Evolutionary conservation across 495 filamentous ascomycete species (phyloP).

Genomic region (Podospora sp.): DNA sequence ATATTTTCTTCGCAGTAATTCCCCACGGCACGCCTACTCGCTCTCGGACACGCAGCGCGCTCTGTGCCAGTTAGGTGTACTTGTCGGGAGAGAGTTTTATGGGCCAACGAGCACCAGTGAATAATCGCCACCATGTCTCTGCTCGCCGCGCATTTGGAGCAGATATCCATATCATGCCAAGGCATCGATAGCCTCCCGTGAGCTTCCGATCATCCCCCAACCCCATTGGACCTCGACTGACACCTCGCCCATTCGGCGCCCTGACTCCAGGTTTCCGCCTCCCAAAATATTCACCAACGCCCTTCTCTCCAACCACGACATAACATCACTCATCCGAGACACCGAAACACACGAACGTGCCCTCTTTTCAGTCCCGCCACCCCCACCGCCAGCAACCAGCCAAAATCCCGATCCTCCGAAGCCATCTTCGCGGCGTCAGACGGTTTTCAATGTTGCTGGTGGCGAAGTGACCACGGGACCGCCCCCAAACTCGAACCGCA

Average conservation of each 20-base stretch:
- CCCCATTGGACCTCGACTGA: constrained; percentile 16
- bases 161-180: constrained; percentile 79
- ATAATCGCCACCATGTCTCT: constrained; percentile 60
- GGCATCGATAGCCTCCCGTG: constrained; percentile 85
- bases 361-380: constrained; percentile 84
- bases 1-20: not conserved
- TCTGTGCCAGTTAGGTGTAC: not conserved
- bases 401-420: constrained; percentile 38
- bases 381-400: constrained; percentile 49
- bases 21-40: not conserved
- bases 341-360: constrained; percentile 95
- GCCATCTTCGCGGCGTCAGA: constrained; percentile 48
- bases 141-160: constrained; percentile 83
- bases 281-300: constrained; percentile 98
- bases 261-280: constrained; percentile 67
- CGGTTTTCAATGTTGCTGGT: constrained; percentile 58
- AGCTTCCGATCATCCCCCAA: constrained; percentile 30
- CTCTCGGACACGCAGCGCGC: not conserved
- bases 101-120: not conserved
- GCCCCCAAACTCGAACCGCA: constrained; percentile 43
- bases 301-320: constrained; percentile 82
- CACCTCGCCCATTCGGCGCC: not conserved
- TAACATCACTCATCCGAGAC: constrained; percentile 91
- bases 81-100: not conserved
- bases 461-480: constrained; percentile 58